Conservation (phyloP, 257 asterid species). For the Nicotiana otophora region DNA sequence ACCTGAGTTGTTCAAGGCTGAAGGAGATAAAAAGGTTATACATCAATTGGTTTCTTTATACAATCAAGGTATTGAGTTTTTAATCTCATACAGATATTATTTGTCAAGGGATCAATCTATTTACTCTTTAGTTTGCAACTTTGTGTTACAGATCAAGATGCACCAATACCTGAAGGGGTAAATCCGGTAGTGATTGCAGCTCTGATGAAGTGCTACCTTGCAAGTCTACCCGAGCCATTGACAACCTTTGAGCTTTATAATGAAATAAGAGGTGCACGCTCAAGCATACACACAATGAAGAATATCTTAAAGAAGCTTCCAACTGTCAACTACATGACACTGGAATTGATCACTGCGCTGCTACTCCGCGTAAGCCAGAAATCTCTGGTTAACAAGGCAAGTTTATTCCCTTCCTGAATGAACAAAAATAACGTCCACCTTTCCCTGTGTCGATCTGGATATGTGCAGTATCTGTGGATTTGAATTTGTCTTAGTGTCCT, state of each 20-base stretch:
- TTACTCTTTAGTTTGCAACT: not conserved
- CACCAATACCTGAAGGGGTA: constrained; percentile 65
- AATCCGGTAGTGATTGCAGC: constrained; percentile 72
- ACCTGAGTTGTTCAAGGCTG: constrained; percentile 65
- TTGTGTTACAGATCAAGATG: constrained; percentile 51
- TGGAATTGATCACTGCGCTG: constrained; percentile 79
- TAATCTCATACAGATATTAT: not conserved
- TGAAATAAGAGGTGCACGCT: constrained; percentile 67
- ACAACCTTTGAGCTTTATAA: constrained; percentile 66
- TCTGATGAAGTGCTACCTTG: constrained; percentile 72
- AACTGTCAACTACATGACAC: constrained; percentile 82
- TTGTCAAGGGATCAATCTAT: not conserved
- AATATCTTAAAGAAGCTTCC: constrained; percentile 72
- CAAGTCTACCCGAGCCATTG: constrained; percentile 90
- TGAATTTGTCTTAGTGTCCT: not conserved
- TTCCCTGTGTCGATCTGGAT: not conserved
- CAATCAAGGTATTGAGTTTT: constrained; percentile 59
- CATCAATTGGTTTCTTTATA: constrained; percentile 64
- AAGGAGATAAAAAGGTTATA: constrained; percentile 70
- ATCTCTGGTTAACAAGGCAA: constrained; percentile 74
- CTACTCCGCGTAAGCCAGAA: constrained; percentile 77
- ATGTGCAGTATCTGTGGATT: not conserved
- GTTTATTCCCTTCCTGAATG: constrained; percentile 6
- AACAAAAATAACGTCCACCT: not conserved
- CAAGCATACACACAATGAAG: constrained; percentile 58